Percentiles rank a stretch among this genome's conserved stretches.
phyloP scores from a whole-genome alignment of 345 rosid species.

The Lepidium didymum region DNA sequence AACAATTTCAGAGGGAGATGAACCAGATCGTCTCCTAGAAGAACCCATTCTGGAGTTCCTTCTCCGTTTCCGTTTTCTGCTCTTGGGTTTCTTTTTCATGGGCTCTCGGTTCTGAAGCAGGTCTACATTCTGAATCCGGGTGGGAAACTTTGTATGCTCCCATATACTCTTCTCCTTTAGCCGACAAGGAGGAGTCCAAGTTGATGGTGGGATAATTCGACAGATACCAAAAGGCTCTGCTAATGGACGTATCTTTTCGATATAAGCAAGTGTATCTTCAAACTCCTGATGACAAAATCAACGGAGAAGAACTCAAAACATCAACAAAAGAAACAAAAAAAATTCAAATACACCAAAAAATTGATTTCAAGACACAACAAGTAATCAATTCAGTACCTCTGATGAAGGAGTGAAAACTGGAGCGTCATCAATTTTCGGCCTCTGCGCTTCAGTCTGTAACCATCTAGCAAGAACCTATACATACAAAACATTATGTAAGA shows the following conservation, averaged over 20 bases:
- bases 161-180: conserved; percentile 63
- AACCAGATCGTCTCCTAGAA: conserved; percentile 40
- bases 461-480: conserved; percentile 73
- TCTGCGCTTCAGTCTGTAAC: conserved; percentile 64
- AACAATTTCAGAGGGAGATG: conserved; percentile 42
- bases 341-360: neutral
- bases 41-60: conserved; percentile 55
- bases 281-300: conserved; percentile 57
- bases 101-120: conserved; percentile 93
- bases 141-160: conserved; percentile 70
- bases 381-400: conserved; percentile 45
- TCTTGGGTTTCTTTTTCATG: conserved; percentile 68
- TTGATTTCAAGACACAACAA: neutral
- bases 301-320: conserved; percentile 1
- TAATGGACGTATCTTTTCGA: conserved; percentile 66
- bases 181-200: conserved; percentile 80
- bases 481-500: conserved; percentile 7
- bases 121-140: conserved; percentile 81
- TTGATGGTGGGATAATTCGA: conserved; percentile 81
- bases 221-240: conserved; percentile 88
- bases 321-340: neutral
- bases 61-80: conserved; percentile 69
- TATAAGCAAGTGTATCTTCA: conserved; percentile 79
- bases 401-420: conserved; percentile 72
- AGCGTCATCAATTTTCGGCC: conserved; percentile 70